Percentiles rank a stretch among this genome's conserved stretches.
phyloP scores from a whole-genome alignment of 345 rosid genomes.

The Physaria fendleri region DNA sequence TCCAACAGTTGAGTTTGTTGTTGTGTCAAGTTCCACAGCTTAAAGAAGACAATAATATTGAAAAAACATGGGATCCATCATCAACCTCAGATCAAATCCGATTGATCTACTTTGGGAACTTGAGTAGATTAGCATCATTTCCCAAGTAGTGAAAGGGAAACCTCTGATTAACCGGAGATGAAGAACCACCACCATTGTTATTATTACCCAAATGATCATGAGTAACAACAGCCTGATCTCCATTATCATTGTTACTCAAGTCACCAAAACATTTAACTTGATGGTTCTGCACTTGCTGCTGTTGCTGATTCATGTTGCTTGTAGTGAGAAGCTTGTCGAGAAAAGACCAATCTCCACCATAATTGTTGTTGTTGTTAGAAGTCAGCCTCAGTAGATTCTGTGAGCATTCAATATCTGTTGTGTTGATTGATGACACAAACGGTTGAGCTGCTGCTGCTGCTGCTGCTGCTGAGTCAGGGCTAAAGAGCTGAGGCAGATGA shows the following conservation, averaged over 20 bases:
- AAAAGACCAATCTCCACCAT: conserved; percentile 74
- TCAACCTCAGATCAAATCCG: no score
- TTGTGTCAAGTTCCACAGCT: conserved; percentile 22
- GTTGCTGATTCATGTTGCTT: conserved; percentile 29
- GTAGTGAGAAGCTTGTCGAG: conserved; percentile 77
- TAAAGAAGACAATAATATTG: conserved; percentile 9
- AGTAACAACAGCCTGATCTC: conserved; percentile 18
- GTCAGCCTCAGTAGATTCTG: conserved; percentile 67
- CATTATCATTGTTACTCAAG: conserved; percentile 4
- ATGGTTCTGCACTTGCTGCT: conserved; percentile 31
- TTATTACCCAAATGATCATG: conserved; percentile 25
- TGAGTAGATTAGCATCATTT: conserved; percentile 41
- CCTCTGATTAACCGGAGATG: conserved; percentile 35
- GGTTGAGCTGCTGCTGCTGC: conserved; percentile 29
- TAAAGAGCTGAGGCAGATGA: conserved; percentile 79
- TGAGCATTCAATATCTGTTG: conserved; percentile 49
- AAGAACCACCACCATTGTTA: conserved; percentile 29
- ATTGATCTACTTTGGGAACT: conserved; percentile 45
- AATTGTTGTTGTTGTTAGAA: conserved; percentile 44
- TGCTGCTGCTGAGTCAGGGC: conserved; percentile 52
- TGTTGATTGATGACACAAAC: conserved; percentile 32
- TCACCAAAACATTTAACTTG: conserved; percentile 25
- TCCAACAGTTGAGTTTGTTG: not conserved
- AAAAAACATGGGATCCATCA: conserved; percentile 5
- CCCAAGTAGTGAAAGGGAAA: conserved; percentile 65